phyloP scores from a whole-genome alignment of 2,329 filamentous ascomycete species.

The Diplodia scrobiculata region DNA sequence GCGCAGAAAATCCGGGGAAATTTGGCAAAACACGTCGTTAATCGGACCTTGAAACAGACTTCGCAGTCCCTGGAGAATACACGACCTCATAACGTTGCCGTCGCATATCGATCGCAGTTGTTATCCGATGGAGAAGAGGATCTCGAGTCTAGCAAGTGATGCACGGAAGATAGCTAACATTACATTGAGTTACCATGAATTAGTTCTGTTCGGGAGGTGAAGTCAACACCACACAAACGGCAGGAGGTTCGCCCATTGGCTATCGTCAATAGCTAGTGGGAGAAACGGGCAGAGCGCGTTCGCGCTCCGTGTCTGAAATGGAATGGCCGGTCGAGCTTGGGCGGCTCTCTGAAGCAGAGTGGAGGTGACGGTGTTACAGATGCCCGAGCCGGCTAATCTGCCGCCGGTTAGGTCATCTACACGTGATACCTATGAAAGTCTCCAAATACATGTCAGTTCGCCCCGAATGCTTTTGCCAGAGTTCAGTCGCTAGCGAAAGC shows the following conservation, averaged over 20 bases:
- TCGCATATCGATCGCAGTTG: not conserved
- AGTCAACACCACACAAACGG: not conserved
- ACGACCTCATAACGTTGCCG: not conserved
- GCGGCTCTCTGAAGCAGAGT: not conserved
- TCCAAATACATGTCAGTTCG: not conserved
- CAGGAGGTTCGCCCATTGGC: not conserved
- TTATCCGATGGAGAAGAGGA: not conserved
- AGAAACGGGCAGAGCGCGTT: not conserved
- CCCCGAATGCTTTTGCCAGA: not conserved
- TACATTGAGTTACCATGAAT: not conserved
- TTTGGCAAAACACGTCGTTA: constrained; percentile 7
- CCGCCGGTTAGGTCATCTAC: not conserved
- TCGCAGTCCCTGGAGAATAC: not conserved
- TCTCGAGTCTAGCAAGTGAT: not conserved
- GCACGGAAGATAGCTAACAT: not conserved
- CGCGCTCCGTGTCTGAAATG: constrained; percentile 17
- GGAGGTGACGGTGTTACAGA: not conserved
- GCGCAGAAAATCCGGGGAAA: constrained; percentile 15
- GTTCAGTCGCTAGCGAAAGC: not conserved
- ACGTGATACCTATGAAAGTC: not conserved
- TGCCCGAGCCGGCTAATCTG: constrained; percentile 2
- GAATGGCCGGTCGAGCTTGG: constrained; percentile 8
- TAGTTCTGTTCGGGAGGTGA: not conserved
- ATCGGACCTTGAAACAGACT: constrained; percentile 15
- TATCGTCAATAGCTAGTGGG: not conserved